Conservation (phyloP, 1,284 basidiomycete species). For the Ustilago sp. region DNA sequence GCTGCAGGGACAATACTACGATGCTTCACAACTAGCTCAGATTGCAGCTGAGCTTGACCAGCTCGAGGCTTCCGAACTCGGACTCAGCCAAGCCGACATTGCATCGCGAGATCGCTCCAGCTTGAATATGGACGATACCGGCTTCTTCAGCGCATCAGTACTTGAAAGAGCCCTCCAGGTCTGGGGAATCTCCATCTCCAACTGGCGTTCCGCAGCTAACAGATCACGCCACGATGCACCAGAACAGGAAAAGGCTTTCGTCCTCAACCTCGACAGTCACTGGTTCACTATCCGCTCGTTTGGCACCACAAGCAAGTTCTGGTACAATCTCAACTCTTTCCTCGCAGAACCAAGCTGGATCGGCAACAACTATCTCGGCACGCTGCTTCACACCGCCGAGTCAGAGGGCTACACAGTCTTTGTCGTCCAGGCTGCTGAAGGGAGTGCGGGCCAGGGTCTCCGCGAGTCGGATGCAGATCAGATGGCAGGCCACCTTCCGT, state of each 20-base stretch:
- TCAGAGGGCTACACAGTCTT: constrained; percentile 66
- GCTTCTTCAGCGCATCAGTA: constrained; percentile 64
- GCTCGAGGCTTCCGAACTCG: constrained; percentile 53
- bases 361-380: constrained; percentile 61
- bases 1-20: constrained; percentile 65
- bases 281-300: constrained; percentile 67
- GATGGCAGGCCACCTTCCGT: constrained; percentile 54
- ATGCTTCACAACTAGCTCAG: constrained; percentile 63
- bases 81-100: constrained; percentile 40
- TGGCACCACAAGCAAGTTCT: constrained; percentile 47
- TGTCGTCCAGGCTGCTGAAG: constrained; percentile 51
- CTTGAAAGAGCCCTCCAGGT: constrained; percentile 62
- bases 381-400: constrained; percentile 62
- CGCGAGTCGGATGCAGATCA: constrained; percentile 54
- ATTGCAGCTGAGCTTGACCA: constrained; percentile 55
- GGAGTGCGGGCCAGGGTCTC: constrained; percentile 30
- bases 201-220: constrained; percentile 51
- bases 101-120: constrained; percentile 36
- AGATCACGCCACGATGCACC: constrained; percentile 44
- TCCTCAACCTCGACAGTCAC: constrained; percentile 66
- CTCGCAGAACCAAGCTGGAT: constrained; percentile 60
- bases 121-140: constrained; percentile 67
- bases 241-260: constrained; percentile 63
- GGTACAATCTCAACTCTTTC: constrained; percentile 68
- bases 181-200: constrained; percentile 47